phyloP scores from a whole-genome alignment of 2,329 filamentous ascomycete species.

The Fusarium sp. region DNA sequence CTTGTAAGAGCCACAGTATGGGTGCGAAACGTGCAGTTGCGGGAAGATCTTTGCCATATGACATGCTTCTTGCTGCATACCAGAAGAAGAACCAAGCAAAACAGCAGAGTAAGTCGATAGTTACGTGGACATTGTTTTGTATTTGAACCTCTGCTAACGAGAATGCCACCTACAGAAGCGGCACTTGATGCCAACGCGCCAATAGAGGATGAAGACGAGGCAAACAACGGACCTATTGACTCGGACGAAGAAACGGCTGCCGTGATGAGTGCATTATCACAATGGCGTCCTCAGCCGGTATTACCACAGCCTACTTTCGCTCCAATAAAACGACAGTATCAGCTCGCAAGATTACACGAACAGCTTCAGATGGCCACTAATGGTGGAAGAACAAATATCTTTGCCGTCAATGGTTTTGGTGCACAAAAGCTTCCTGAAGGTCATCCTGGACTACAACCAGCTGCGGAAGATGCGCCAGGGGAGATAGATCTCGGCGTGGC shows the following conservation, averaged over 20 bases:
- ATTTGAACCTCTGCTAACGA: constrained; percentile 14
- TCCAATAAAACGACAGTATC: constrained; percentile 73
- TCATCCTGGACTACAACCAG: constrained; percentile 59
- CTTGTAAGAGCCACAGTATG: constrained; percentile 97
- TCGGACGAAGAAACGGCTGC: constrained; percentile 93
- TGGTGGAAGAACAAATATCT: constrained; percentile 74
- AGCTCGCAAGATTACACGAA: constrained; percentile 72
- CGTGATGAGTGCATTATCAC: constrained; percentile 84
- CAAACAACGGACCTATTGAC: constrained; percentile 84
- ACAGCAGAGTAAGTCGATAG: constrained; percentile 81
- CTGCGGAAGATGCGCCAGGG: constrained; percentile 69
- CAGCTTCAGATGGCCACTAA: constrained; percentile 76
- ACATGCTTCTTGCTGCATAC: constrained; percentile 88
- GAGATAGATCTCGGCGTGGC: constrained; percentile 64
- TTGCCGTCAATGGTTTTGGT: constrained; percentile 69
- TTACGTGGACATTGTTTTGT: background rate
- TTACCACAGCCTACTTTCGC: constrained; percentile 73
- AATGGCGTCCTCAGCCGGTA: constrained; percentile 83
- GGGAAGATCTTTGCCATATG: constrained; percentile 88
- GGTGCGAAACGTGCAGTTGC: constrained; percentile 90
- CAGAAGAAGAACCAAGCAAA: constrained; percentile 99
- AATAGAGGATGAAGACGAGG: constrained; percentile 85
- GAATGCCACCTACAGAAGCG: constrained; percentile 67
- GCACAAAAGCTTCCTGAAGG: constrained; percentile 66
- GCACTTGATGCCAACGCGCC: constrained; percentile 95